Conservation (phyloP, 2,329 filamentous ascomycete species). For the Teratosphaeria viscida region DNA sequence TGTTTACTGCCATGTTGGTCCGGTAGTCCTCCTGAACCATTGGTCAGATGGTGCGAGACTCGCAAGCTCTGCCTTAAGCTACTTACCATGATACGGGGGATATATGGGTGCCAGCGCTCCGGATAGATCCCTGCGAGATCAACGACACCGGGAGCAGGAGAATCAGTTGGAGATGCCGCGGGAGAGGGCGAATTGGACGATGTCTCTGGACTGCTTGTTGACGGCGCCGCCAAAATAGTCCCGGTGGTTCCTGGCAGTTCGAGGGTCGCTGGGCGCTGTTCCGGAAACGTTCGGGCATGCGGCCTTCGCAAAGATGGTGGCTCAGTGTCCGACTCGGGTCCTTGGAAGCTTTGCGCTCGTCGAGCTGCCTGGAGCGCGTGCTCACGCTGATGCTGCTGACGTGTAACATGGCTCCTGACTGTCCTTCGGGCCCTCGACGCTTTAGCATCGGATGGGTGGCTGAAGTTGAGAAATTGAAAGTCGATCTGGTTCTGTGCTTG, state of each 20-base stretch:
- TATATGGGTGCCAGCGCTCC: slow-evolving; percentile 26
- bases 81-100: slow-evolving; percentile 22
- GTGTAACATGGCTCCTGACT: slow-evolving; percentile 27
- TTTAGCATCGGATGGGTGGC: slow-evolving; percentile 26
- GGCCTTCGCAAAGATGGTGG: background rate
- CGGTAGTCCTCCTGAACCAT: slow-evolving; percentile 20
- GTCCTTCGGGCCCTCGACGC: slow-evolving; percentile 19
- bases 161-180: slow-evolving; percentile 11
- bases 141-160: slow-evolving; percentile 10
- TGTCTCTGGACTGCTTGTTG: slow-evolving; percentile 17
- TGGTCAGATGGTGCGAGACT: background rate
- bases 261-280: slow-evolving; percentile 9
- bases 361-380: slow-evolving; percentile 14
- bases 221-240: background rate
- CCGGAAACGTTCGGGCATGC: slow-evolving; percentile 5
- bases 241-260: slow-evolving; percentile 2
- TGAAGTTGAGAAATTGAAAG: slow-evolving; percentile 27
- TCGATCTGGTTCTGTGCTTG: slow-evolving; percentile 16
- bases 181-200: slow-evolving; percentile 12
- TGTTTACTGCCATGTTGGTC: slow-evolving; percentile 30
- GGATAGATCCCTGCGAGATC: slow-evolving; percentile 28
- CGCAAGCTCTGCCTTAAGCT: background rate
- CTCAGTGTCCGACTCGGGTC: background rate
- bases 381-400: slow-evolving; percentile 21
- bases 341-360: slow-evolving; percentile 11